Percentiles rank a stretch among this genome's conserved stretches.
Evolutionary conservation across 148 eudicot genomes (phyloP).

Genomic region (Rhododendron henanense): DNA sequence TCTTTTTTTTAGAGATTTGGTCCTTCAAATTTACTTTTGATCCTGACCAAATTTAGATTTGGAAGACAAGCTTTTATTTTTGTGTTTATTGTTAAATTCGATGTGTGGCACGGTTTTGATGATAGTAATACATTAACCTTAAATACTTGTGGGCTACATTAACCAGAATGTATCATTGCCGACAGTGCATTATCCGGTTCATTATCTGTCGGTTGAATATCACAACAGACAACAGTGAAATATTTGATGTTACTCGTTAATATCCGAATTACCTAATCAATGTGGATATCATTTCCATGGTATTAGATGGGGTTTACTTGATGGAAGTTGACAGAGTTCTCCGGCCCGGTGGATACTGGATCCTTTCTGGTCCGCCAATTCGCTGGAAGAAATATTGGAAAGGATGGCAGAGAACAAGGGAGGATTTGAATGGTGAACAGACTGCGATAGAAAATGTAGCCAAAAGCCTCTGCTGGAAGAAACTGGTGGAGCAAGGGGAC

Average conservation of each 20-base stretch:
- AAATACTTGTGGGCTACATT: background rate
- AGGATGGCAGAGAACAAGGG: slow-evolving; percentile 65
- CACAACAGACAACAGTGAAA: background rate
- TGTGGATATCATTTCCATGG: background rate
- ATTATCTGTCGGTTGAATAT: background rate
- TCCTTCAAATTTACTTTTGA: too few species aligned
- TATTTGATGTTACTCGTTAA: background rate
- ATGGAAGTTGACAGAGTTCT: slow-evolving; percentile 76
- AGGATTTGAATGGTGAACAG: slow-evolving; percentile 76
- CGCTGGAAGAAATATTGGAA: slow-evolving; percentile 53
- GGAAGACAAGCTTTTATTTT: background rate
- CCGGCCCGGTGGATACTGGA: slow-evolving; percentile 81
- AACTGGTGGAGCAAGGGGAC: slow-evolving; percentile 52
- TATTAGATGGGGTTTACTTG: slow-evolving; percentile 56
- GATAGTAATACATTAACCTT: background rate
- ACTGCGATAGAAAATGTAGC: slow-evolving; percentile 59
- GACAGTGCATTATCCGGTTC: background rate
- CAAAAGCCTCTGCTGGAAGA: slow-evolving; percentile 73
- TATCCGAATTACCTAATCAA: background rate
- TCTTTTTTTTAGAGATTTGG: too few species aligned
- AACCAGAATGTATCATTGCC: background rate
- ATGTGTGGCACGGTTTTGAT: background rate
- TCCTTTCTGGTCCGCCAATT: slow-evolving; percentile 70
- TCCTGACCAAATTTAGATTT: too few species aligned
- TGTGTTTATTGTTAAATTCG: background rate